These are phyloP conservation scores for Phaeotremella skinneri DNA, from an alignment of 768 basidiomycete species.

Conservation along the genomic window DNA sequence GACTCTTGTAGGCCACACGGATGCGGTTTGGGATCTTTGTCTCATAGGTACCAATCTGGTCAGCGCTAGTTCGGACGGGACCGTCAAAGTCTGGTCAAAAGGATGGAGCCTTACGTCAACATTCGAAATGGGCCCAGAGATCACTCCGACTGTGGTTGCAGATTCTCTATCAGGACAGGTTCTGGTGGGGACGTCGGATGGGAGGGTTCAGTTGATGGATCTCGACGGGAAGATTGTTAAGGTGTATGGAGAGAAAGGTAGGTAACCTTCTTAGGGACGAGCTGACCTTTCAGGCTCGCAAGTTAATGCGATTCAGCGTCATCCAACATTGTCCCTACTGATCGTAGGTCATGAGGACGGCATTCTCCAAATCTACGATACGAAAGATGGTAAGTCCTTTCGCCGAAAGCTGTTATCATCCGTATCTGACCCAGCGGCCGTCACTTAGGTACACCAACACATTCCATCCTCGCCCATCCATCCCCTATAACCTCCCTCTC, in stretches of 20 bases:
- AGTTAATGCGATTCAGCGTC: slow-evolving; percentile 55
- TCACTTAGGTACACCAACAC: slow-evolving; percentile 71
- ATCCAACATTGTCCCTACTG: slow-evolving; percentile 83
- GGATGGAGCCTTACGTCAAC: too few species aligned
- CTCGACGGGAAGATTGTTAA: slow-evolving; percentile 71
- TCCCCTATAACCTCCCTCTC: slow-evolving; percentile 88
- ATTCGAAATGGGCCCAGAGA: too few species aligned
- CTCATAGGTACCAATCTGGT: slow-evolving; percentile 71
- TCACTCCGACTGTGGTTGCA: background rate
- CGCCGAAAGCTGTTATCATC: background rate
- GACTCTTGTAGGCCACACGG: slow-evolving; percentile 85
- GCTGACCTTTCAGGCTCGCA: slow-evolving; percentile 9
- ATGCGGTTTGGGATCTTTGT: slow-evolving; percentile 94
- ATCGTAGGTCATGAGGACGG: slow-evolving; percentile 93
- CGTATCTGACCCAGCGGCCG: background rate
- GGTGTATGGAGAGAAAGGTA: slow-evolving; percentile 60
- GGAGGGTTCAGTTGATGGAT: slow-evolving; percentile 85
- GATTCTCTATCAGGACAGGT: slow-evolving; percentile 61
- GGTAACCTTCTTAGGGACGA: slow-evolving; percentile 22
- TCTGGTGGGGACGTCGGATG: slow-evolving; percentile 85
- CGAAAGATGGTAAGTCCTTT: slow-evolving; percentile 64
- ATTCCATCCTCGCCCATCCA: slow-evolving; percentile 85
- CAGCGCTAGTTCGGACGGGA: slow-evolving; percentile 85
- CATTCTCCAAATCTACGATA: slow-evolving; percentile 83
- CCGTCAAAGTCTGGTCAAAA: slow-evolving; percentile 77